Evolutionary conservation across 495 filamentous ascomycete species (phyloP), one percentile per base, ranked within the genome.

Genomic region (Xylaria acuta): DNA sequence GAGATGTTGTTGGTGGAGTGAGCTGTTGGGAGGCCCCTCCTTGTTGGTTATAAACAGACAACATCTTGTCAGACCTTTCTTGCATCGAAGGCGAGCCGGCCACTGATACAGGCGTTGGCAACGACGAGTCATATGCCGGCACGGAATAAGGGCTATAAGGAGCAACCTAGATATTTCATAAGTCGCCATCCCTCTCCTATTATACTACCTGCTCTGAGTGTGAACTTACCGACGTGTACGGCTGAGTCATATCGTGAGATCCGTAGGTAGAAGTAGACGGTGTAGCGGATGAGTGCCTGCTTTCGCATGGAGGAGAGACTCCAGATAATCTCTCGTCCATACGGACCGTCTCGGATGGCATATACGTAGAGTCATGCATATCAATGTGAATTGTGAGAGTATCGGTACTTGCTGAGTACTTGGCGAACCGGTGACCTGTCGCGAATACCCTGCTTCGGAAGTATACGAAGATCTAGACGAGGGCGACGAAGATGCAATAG

Each of bases 71-170:
- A 25, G 78, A 69, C 69, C 80, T 81, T 65, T 84, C 82, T 67
- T 77, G 77, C 65, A 84, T 71, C 59, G 81, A 81, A 43, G 84
- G 84, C 41, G 83, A 86, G 47, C 78, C 82, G 63, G 82, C 75
- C 65, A 79, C 76, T 60, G 84, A 86, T 1, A 83, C 80, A 5
- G 84, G 84, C 7, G 84, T 86, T 25, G 84, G 77, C 56, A 86
- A 80, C n/a, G 80, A 79, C 45, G 80, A 73, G 68, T 86, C 84
- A 72, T 80, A 79, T 43, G 79, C 69, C n/a, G 70, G 62, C 3
- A 79, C 81, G 25, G 84, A 79, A 45, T 84, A 82, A 60, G 65
- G 74, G 74, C 77, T 84, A 70, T 84, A 86, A 9, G 82, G 81
- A 45, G 84, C 79, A 16, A 86, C 80, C 72, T 82, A 73, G 18